Evolutionary conservation across 331 rosid species (phyloP), one percentile per base, ranked within the genome.

Genomic region (Rosa hybrid): DNA sequence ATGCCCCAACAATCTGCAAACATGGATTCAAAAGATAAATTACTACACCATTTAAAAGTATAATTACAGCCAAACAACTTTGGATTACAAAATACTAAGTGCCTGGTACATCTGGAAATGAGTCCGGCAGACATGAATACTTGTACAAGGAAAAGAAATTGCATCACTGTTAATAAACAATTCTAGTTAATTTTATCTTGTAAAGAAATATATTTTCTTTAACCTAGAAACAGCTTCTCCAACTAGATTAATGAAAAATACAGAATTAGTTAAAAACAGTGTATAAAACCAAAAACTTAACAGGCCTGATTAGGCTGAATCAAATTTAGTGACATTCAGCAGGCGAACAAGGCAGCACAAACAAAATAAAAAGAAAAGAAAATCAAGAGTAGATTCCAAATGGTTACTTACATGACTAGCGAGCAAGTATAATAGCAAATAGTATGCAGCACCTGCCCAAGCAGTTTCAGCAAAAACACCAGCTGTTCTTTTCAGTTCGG

Each of bases 381-480:
- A 62, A 25, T 18, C 51, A 56, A 77, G 27, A 78, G 34, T 18
- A 76, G 75, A 68, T 75, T 53, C 68, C 27, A 50, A 79, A 68
- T 18, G 63, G 78, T 62, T 72, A 84, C 98, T 93, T 85, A 96
- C 99, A 88, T 96, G 99, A 83, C 99, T 93, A 71, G 98, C 98
- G 51, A 93, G 99, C 98, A 96, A 93, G 86, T 89, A 96, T 57
- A 96, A 82, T 81, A 96, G 86, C 92, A 96, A 83, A 81, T 96
- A 96, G 88, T 84, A 88, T 64, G 94, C 99, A 81, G 99, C 99
- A 81, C 99, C 99, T n/a, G 94, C 99, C 99, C 99, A 96, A 71
- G 99, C 99, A 79, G 99, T 96, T 92, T 96, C 98, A 53, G 98
- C 99, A 85, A 96, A 90, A 69, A 85, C 97, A 64, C 99, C 99